Conservation (phyloP, 805 yeast species). For the Hanseniaspora hatyaiensis region DNA sequence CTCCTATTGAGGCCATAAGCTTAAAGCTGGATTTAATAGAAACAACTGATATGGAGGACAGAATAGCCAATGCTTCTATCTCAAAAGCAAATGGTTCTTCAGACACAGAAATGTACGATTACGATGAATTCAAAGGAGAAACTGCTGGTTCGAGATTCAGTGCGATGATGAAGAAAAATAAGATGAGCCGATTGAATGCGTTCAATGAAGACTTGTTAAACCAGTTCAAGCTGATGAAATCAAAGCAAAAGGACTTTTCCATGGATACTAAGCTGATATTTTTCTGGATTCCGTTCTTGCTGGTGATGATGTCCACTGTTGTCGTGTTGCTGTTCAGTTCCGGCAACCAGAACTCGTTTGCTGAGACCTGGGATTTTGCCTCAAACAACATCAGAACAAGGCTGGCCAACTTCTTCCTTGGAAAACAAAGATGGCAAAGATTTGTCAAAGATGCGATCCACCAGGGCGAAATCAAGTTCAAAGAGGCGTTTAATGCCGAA, state of each 20-base stretch:
- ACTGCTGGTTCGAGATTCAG: not conserved
- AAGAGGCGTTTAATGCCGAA: conserved; percentile 13
- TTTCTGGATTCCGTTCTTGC: conserved; percentile 78
- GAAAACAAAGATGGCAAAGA: conserved; percentile 40
- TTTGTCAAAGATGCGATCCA: conserved; percentile 28
- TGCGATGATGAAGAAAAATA: not conserved
- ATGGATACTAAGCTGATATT: conserved; percentile 78
- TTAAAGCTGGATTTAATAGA: conserved; percentile 14
- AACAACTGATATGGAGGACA: conserved; percentile 13
- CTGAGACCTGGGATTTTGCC: conserved; percentile 25
- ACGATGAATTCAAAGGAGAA: too few species aligned
- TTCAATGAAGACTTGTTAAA: conserved; percentile 29
- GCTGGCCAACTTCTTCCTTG: conserved; percentile 40
- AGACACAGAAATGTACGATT: conserved; percentile 25
- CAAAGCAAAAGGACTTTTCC: conserved; percentile 34
- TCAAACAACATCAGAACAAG: conserved; percentile 35
- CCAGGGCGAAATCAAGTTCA: conserved; percentile 12
- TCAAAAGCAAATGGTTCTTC: conserved; percentile 7
- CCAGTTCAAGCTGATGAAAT: conserved; percentile 22
- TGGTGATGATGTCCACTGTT: conserved; percentile 42
- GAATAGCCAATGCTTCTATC: not conserved
- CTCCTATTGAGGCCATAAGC: conserved; percentile 17
- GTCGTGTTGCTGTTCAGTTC: conserved; percentile 31
- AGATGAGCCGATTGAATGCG: conserved; percentile 27
- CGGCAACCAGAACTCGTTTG: conserved; percentile 28